These are phyloP conservation scores for Annulohypoxylon stygium DNA, from an alignment of 495 filamentous ascomycete genomes.

Conservation along the genomic window DNA sequence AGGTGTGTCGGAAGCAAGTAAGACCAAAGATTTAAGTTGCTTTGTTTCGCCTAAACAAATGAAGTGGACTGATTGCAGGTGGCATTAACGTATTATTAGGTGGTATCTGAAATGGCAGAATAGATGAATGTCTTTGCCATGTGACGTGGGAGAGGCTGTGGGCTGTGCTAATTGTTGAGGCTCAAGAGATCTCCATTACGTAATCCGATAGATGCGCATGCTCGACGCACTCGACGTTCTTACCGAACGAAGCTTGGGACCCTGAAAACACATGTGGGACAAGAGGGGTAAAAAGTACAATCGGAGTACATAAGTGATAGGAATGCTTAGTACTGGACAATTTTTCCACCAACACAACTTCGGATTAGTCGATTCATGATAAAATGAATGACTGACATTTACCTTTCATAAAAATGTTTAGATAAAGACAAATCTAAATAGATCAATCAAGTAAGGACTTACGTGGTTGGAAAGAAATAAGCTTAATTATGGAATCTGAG, in stretches of 20 bases:
- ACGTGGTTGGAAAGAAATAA: too few relatives aligned
- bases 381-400: too few relatives aligned
- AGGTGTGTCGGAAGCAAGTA: neutral
- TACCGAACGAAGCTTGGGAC: constrained; percentile 31
- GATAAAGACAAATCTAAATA: too few relatives aligned
- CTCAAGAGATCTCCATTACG: constrained; percentile 37
- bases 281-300: constrained; percentile 1
- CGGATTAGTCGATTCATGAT: too few relatives aligned
- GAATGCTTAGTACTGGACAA: too few relatives aligned
- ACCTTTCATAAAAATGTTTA: too few relatives aligned
- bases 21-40: constrained; percentile 11
- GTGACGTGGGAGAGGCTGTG: constrained; percentile 25
- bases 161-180: constrained; percentile 30
- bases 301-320: neutral
- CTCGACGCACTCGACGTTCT: neutral
- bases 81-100: neutral
- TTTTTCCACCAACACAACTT: too few relatives aligned
- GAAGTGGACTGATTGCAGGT: constrained; percentile 10
- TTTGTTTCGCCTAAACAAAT: constrained; percentile 7
- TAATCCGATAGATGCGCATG: constrained; percentile 30
- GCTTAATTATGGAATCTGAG: too few relatives aligned
- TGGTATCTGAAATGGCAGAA: neutral
- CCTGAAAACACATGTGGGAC: constrained; percentile 21
- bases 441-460: too few relatives aligned
- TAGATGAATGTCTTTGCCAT: constrained; percentile 3